These are phyloP conservation scores for Colletotrichum lupini DNA, from an alignment of 2,329 filamentous ascomycete species.

Conservation along the genomic window DNA sequence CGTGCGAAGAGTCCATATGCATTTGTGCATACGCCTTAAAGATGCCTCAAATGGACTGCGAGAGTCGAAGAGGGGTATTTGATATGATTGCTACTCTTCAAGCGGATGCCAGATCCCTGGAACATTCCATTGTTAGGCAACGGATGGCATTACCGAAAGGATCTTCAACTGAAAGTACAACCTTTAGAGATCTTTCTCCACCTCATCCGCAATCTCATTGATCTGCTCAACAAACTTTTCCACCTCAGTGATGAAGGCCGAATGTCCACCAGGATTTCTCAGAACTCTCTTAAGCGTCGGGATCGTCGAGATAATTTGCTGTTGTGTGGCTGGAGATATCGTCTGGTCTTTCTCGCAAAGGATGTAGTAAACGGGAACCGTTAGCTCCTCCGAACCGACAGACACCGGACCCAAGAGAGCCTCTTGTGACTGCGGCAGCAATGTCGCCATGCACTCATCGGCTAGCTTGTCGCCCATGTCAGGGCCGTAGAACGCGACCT, in stretches of 20 bases:
- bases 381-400: neutral
- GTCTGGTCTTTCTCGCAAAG: constrained; percentile 25
- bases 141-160: too few relatives aligned
- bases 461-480: constrained; percentile 12
- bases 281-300: constrained; percentile 14
- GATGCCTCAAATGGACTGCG: too few relatives aligned
- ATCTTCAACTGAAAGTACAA: too few relatives aligned
- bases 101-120: too few relatives aligned
- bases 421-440: constrained; percentile 13
- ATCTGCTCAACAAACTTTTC: constrained; percentile 14
- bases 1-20: too few relatives aligned
- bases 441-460: neutral
- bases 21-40: too few relatives aligned
- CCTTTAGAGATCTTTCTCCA: neutral
- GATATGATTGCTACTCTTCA: too few relatives aligned
- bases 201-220: neutral
- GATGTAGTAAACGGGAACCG: constrained; percentile 17
- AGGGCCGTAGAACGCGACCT: constrained; percentile 19
- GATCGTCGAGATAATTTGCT: constrained; percentile 6
- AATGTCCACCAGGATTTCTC: constrained; percentile 19
- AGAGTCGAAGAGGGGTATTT: too few relatives aligned
- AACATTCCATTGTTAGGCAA: too few relatives aligned
- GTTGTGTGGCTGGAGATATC: neutral
- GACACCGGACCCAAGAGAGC: neutral
- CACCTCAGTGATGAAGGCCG: constrained; percentile 15